Conservation (phyloP, 441 rosid genomes). For the Raphanus hybrid region DNA sequence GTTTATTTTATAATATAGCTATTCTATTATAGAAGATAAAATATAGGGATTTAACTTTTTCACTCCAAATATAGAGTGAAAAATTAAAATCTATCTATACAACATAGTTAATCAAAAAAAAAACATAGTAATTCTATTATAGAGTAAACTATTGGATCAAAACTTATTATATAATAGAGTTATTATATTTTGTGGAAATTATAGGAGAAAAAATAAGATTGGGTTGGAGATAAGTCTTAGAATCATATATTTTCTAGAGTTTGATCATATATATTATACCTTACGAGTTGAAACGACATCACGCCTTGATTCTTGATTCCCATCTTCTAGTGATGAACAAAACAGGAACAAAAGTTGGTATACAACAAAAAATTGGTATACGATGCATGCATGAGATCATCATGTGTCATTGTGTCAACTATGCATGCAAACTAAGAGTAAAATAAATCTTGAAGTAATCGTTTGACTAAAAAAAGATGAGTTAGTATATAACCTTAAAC, state of each 20-base stretch:
- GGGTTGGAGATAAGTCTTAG: too few relatives aligned
- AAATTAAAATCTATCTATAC: too few relatives aligned
- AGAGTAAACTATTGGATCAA: too few relatives aligned
- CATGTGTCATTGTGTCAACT: slow-evolving; percentile 19
- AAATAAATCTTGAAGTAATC: slow-evolving; percentile 2
- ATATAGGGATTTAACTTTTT: too few relatives aligned
- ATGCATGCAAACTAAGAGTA: slow-evolving; percentile 20
- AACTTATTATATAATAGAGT: too few relatives aligned
- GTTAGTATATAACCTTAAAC: background rate
- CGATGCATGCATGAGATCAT: slow-evolving; percentile 14
- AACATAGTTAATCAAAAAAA: too few relatives aligned
- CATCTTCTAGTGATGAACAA: slow-evolving; percentile 23
- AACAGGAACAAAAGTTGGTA: slow-evolving; percentile 14
- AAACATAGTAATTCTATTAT: too few relatives aligned
- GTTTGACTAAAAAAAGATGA: background rate
- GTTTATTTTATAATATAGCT: too few relatives aligned
- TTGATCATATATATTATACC: slow-evolving; percentile 17
- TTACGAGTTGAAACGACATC: slow-evolving; percentile 20
- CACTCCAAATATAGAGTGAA: too few relatives aligned
- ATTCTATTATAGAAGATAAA: too few relatives aligned
- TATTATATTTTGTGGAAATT: too few relatives aligned
- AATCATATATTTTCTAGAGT: background rate
- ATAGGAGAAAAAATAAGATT: too few relatives aligned
- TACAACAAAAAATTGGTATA: background rate
- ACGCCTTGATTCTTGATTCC: slow-evolving; percentile 24